Evolutionary conservation across 1,139 yeast species (phyloP), one percentile per base, ranked within the genome.

Genomic region (Lodderomyces elongisporus): DNA sequence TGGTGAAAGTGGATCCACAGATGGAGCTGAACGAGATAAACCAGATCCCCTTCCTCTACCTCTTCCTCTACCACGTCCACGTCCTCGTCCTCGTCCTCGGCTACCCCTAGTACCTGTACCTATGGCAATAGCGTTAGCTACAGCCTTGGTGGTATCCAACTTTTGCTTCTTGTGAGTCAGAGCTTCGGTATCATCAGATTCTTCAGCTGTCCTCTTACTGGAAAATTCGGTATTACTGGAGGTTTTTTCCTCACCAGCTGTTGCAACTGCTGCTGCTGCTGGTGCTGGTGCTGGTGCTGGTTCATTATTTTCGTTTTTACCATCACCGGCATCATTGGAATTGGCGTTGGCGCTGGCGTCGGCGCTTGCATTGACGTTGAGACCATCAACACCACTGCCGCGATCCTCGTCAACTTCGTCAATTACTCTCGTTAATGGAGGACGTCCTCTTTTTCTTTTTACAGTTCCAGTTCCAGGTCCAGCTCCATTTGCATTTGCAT

Each of bases 1-100:
- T 0, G 67, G 55, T 2, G 57, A 40, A 20, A 74, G 56, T 1
- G 67, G 62, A 42, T 71, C 67, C 28, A 60, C 42, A 10, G 62
- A 33, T 12, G 73, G 73, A 0, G 69, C 56, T 9, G 63, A 50
- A 26, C 49, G 60, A 42, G 41, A 62, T 51, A 36, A 58, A 49
- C 30, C 58, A 14, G 62, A 31, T 3, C 58, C 58, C 33, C 52
- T 48, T 3, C 51, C 58, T 33, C 64, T 43, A 4, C 52, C 46
- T 28, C 56, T 45, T 5, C 53, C 48, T 12, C 60, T 40, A 2
- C 54, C 56, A 28, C 58, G 47, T 14, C 54, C 60, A 25, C 62
- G 43, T 5, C 54, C 49, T 33, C 57, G 43, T 3, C 47, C 44
- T 6, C 56, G 39, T 4, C 50, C 49, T 28, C 48, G 37, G 14